Evolutionary conservation across 2,329 filamentous ascomycete genomes (phyloP).

Genomic region (Aspergillus novofumigatus): DNA sequence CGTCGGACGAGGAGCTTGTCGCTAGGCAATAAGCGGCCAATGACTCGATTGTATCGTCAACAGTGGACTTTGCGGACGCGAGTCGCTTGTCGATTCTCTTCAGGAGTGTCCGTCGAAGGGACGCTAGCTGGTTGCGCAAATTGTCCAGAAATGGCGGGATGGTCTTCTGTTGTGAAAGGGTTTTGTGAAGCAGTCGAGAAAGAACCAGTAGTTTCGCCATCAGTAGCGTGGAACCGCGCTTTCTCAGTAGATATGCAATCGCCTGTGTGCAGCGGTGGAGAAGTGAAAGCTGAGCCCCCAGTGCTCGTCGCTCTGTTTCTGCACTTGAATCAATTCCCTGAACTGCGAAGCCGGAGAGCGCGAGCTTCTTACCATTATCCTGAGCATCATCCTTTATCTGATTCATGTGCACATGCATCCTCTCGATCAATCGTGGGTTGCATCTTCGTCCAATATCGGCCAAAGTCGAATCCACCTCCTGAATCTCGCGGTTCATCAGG

Average conservation of each 20-base stretch:
- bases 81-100: conserved; percentile 57
- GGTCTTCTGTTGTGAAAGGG: conserved; percentile 53
- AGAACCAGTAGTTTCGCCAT: conserved; percentile 71
- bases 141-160: conserved; percentile 56
- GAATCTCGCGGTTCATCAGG: conserved; percentile 76
- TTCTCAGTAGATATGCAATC: conserved; percentile 51
- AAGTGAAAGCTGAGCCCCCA: conserved; percentile 55
- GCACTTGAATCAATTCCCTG: conserved; percentile 20
- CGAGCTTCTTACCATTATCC: conserved; percentile 27
- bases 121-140: conserved; percentile 60
- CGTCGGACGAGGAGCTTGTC: conserved; percentile 72
- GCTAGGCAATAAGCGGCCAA: conserved; percentile 78
- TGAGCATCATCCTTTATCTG: conserved; percentile 39
- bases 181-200: conserved; percentile 69
- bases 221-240: conserved; percentile 49
- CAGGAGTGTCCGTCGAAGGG: conserved; percentile 61
- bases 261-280: conserved; percentile 54
- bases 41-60: conserved; percentile 60
- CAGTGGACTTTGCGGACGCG: conserved; percentile 41
- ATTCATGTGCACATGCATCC: conserved; percentile 58
- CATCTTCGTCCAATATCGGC: conserved; percentile 71
- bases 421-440: conserved; percentile 65
- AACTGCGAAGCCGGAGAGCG: background rate
- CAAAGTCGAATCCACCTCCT: conserved; percentile 66
- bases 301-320: conserved; percentile 42